phyloP scores from a whole-genome alignment of 345 rosid species.

The Acer campestre region DNA sequence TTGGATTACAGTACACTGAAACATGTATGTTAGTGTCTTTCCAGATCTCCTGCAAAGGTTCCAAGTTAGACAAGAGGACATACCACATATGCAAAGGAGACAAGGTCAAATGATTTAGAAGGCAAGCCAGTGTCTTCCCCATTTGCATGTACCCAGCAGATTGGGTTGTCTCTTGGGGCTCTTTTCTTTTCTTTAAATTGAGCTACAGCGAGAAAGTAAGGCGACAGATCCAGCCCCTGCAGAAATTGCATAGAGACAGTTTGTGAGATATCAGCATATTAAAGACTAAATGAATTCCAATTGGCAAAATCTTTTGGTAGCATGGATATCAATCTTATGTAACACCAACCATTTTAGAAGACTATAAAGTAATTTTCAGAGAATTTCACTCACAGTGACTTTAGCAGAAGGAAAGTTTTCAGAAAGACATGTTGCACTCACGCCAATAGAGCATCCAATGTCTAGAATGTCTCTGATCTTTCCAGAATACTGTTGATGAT shows the following conservation, averaged over 20 bases:
- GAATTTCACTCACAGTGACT: slow-evolving; percentile 48
- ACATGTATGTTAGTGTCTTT: neutral
- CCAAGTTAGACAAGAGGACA: slow-evolving; percentile 8
- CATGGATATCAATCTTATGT: neutral
- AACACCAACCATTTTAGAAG: neutral
- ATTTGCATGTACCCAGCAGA: slow-evolving; percentile 58
- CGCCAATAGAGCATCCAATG: slow-evolving; percentile 71
- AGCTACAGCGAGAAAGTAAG: slow-evolving; percentile 67
- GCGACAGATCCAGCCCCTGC: slow-evolving; percentile 70
- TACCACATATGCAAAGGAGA: slow-evolving; percentile 58
- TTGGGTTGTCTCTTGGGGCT: slow-evolving; percentile 37
- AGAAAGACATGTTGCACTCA: slow-evolving; percentile 57
- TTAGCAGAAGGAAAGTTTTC: slow-evolving; percentile 51
- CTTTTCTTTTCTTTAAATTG: slow-evolving; percentile 52
- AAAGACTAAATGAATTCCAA: neutral
- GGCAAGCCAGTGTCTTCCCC: slow-evolving; percentile 70
- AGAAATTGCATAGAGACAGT: slow-evolving; percentile 10
- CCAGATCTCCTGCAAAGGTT: neutral
- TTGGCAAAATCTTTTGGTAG: neutral
- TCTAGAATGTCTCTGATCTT: slow-evolving; percentile 52
- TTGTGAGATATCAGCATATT: slow-evolving; percentile 7
- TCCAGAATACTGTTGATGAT: slow-evolving; percentile 43
- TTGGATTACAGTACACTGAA: neutral
- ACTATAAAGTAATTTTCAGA: neutral
- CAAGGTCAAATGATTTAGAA: slow-evolving; percentile 52